These are phyloP conservation scores for Mycotypha africana DNA, from an alignment of 371 early-diverging fungal genomes.

Conservation along the genomic window DNA sequence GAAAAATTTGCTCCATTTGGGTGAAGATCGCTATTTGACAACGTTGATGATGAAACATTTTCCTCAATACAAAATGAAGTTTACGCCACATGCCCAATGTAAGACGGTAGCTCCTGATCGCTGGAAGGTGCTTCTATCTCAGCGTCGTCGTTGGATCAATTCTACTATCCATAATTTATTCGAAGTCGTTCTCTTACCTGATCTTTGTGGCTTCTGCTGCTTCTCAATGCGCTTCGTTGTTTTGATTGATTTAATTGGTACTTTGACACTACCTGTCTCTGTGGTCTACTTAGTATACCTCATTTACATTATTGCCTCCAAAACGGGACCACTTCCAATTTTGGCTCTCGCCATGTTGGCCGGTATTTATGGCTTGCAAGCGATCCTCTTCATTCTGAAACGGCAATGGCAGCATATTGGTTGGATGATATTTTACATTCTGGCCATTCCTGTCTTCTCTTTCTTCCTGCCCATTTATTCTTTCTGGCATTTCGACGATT, in stretches of 20 bases:
- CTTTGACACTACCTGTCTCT: slow-evolving; percentile 91
- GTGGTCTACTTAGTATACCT: slow-evolving; percentile 81
- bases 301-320: slow-evolving; percentile 56
- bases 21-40: slow-evolving; percentile 89
- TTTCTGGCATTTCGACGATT: slow-evolving; percentile 93
- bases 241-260: slow-evolving; percentile 89
- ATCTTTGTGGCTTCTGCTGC: slow-evolving; percentile 94
- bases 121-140: slow-evolving; percentile 87
- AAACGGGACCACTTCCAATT: slow-evolving; percentile 47
- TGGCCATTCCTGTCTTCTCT: slow-evolving; percentile 81
- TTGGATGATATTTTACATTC: slow-evolving; percentile 93
- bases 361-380: slow-evolving; percentile 82
- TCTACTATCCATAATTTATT: slow-evolving; percentile 97
- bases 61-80: slow-evolving; percentile 96
- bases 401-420: slow-evolving; percentile 94
- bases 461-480: slow-evolving; percentile 77
- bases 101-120: slow-evolving; percentile 97
- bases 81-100: slow-evolving; percentile 94
- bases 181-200: slow-evolving; percentile 80
- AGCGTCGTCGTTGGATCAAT: slow-evolving; percentile 96
- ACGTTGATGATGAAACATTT: slow-evolving; percentile 98
- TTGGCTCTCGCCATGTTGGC: slow-evolving; percentile 57
- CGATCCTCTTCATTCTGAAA: slow-evolving; percentile 79
- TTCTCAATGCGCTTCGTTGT: slow-evolving; percentile 96
- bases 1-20: slow-evolving; percentile 79